phyloP scores from a whole-genome alignment of 768 basidiomycete species.

The Lactarius sanguifluus region DNA sequence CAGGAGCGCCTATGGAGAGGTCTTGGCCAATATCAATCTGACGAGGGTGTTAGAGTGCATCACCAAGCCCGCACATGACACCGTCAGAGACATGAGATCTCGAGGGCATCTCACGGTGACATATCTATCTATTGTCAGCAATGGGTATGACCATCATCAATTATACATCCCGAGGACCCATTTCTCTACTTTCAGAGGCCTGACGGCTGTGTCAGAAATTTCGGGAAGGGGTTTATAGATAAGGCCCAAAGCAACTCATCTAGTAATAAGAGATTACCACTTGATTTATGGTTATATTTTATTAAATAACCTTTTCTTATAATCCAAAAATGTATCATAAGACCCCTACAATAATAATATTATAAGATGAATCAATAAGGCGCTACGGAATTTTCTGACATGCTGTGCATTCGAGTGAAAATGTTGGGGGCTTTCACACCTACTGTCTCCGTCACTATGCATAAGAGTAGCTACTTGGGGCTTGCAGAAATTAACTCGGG shows the following conservation, averaged over 20 bases:
- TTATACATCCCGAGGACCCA: not conserved
- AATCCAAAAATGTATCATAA: too few relatives aligned
- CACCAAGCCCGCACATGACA: not conserved
- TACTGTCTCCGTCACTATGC: too few relatives aligned
- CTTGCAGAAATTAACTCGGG: not conserved
- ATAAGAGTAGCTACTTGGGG: not conserved
- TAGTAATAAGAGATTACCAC: too few relatives aligned
- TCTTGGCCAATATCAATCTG: not conserved
- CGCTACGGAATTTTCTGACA: too few relatives aligned
- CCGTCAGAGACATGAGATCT: not conserved
- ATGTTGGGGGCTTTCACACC: not conserved
- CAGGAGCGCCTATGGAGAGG: not conserved
- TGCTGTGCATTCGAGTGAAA: not conserved
- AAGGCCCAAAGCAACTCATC: too few relatives aligned
- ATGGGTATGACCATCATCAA: not conserved
- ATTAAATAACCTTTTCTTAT: too few relatives aligned
- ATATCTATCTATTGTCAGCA: not conserved
- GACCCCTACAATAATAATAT: too few relatives aligned
- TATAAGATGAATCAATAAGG: too few relatives aligned
- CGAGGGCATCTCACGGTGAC: not conserved
- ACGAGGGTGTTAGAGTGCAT: slow-evolving; percentile 3
- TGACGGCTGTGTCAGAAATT: not conserved
- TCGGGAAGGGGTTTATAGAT: too few relatives aligned
- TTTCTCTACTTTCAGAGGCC: not conserved
- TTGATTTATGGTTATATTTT: too few relatives aligned